phyloP scores from a whole-genome alignment of 352 stramenopile genomes.

The Globisporangium ultimum region DNA sequence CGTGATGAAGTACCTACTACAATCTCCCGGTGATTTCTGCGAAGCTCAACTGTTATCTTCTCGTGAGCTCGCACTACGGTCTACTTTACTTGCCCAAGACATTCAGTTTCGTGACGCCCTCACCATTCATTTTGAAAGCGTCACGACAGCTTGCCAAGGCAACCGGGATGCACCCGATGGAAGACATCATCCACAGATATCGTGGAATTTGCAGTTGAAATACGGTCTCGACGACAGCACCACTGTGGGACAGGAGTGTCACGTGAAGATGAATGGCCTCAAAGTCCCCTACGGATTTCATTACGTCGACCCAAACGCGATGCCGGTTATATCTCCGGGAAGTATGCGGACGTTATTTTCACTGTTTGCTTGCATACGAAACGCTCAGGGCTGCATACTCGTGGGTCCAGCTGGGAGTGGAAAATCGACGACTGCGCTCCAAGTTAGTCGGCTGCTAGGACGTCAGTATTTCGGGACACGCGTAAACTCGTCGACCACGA shows the following conservation, averaged over 20 bases:
- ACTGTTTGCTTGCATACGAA: slow-evolving; percentile 40
- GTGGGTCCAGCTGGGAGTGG: slow-evolving; percentile 19
- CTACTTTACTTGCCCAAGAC: slow-evolving; percentile 40
- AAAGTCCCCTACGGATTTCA: slow-evolving; percentile 65
- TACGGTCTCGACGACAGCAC: slow-evolving; percentile 57
- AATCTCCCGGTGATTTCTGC: no score
- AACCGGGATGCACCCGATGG: neutral
- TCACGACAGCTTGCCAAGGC: no score
- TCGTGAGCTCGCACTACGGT: slow-evolving; percentile 23
- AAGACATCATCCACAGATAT: slow-evolving; percentile 7
- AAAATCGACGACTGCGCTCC: slow-evolving; percentile 34
- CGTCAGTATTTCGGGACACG: slow-evolving; percentile 31
- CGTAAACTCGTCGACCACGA: slow-evolving; percentile 5
- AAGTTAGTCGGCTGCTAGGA: slow-evolving; percentile 45
- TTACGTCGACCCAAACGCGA: slow-evolving; percentile 34
- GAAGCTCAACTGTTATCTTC: neutral
- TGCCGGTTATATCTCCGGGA: slow-evolving; percentile 20
- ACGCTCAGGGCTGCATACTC: slow-evolving; percentile 27
- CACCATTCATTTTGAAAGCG: slow-evolving; percentile 25
- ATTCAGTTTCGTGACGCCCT: slow-evolving; percentile 56
- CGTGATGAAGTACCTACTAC: slow-evolving; percentile 4
- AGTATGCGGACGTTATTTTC: slow-evolving; percentile 53
- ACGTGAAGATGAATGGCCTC: slow-evolving; percentile 49
- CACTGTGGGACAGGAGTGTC: slow-evolving; percentile 58
- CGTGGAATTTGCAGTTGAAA: slow-evolving; percentile 56